Conservation (phyloP, 257 asterid species). For the Nicotiana paniculata region DNA sequence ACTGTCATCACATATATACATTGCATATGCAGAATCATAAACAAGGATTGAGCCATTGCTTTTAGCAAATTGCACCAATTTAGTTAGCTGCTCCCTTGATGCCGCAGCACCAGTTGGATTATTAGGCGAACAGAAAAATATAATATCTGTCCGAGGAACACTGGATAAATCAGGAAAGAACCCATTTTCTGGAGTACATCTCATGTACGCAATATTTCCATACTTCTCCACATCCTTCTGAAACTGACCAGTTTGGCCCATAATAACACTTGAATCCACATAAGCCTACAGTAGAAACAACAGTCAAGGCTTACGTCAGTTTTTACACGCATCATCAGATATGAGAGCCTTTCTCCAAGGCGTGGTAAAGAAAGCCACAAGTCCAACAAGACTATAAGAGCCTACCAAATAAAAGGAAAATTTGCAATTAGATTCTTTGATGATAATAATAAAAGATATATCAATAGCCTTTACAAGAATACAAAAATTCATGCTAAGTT, state of each 20-base stretch:
- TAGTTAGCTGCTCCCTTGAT: slow-evolving; percentile 83
- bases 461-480: background rate
- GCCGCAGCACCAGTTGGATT: slow-evolving; percentile 96
- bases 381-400: background rate
- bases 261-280: slow-evolving; percentile 90
- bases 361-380: background rate
- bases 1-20: slow-evolving; percentile 87
- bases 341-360: background rate
- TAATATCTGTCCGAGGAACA: slow-evolving; percentile 65
- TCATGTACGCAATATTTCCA: slow-evolving; percentile 88
- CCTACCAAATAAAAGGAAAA: background rate
- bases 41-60: slow-evolving; percentile 86
- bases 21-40: slow-evolving; percentile 97
- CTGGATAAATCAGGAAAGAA: slow-evolving; percentile 84
- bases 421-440: background rate
- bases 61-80: slow-evolving; percentile 80
- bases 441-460: background rate
- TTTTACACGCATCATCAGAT: background rate
- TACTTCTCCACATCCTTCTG: slow-evolving; percentile 85
- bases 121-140: slow-evolving; percentile 95
- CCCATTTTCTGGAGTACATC: slow-evolving; percentile 86
- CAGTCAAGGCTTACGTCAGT: background rate
- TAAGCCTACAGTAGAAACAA: slow-evolving; percentile 53
- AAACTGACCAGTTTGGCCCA: slow-evolving; percentile 91
- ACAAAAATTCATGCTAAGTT: background rate